Percentiles rank a stretch among this genome's conserved stretches.
Evolutionary conservation across 768 basidiomycete species (phyloP).

Genomic region (Dentipellis fragilis): DNA sequence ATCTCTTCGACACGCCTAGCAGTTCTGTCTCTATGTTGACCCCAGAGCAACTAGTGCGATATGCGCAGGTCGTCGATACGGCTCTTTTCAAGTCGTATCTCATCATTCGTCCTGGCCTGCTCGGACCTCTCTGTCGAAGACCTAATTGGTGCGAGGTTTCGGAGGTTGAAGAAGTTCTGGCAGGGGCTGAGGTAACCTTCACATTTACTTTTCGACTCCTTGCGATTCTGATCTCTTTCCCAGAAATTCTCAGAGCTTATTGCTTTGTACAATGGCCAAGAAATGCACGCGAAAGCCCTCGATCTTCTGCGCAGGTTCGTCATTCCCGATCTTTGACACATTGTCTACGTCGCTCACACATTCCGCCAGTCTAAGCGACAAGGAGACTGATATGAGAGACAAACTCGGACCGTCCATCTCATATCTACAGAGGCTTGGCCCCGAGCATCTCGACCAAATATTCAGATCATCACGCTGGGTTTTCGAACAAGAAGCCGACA

Average conservation of each 20-base stretch:
- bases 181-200: slow-evolving; percentile 59
- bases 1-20: slow-evolving; percentile 74
- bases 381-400: slow-evolving; percentile 68
- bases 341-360: not conserved
- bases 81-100: slow-evolving; percentile 91
- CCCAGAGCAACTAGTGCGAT: slow-evolving; percentile 77
- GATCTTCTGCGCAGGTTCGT: slow-evolving; percentile 75
- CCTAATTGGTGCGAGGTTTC: slow-evolving; percentile 97
- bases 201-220: not conserved
- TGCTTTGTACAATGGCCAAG: slow-evolving; percentile 87
- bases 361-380: slow-evolving; percentile 58
- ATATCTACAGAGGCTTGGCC: slow-evolving; percentile 87
- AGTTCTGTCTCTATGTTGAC: slow-evolving; percentile 60
- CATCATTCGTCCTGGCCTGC: slow-evolving; percentile 64
- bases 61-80: slow-evolving; percentile 91
- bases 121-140: slow-evolving; percentile 81
- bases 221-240: not conserved
- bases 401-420: slow-evolving; percentile 76
- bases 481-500: slow-evolving; percentile 59
- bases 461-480: slow-evolving; percentile 82
- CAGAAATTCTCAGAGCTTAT: slow-evolving; percentile 90
- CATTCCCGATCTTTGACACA: not conserved
- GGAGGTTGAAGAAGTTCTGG: slow-evolving; percentile 83
- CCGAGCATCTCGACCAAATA: slow-evolving; percentile 71
- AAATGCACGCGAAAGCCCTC: slow-evolving; percentile 89